A percentile compares a stretch with the other conserved stretches of the same genome.
Evolutionary conservation across 805 yeast genomes (phyloP).

Genomic region (Metschnikowia peoriensis): DNA sequence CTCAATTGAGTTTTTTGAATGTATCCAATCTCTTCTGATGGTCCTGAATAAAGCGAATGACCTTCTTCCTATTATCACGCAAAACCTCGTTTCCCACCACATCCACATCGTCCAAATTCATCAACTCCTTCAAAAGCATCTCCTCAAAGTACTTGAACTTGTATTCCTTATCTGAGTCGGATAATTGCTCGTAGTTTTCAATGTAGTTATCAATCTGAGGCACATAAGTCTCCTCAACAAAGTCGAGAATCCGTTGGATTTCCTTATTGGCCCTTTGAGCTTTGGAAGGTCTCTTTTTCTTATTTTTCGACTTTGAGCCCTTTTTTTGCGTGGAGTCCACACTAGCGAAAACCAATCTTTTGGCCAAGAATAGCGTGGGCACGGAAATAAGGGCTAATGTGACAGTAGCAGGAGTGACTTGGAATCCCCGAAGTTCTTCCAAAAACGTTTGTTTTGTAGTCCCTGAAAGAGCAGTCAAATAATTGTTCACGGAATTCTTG

Average conservation of each 20-base stretch:
- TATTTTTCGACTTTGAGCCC: constrained; percentile 18
- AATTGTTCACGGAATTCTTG: constrained; percentile 9
- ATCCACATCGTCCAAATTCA: constrained; percentile 66
- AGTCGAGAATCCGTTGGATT: constrained; percentile 39
- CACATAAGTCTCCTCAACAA: constrained; percentile 39
- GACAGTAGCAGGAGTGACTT: constrained; percentile 34
- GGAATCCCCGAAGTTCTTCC: constrained; percentile 29
- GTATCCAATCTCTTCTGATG: constrained; percentile 56
- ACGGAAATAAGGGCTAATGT: constrained; percentile 29
- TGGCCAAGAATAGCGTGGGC: constrained; percentile 27
- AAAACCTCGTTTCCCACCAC: constrained; percentile 48
- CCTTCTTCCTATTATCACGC: constrained; percentile 56
- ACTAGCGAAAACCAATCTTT: constrained; percentile 15
- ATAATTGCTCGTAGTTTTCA: constrained; percentile 9
- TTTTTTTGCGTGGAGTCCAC: constrained; percentile 11
- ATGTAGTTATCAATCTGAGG: constrained; percentile 24
- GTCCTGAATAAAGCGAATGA: constrained; percentile 59
- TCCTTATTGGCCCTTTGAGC: constrained; percentile 41
- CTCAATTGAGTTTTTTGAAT: constrained; percentile 32
- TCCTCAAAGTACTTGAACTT: constrained; percentile 63
- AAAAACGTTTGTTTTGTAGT: constrained; percentile 24
- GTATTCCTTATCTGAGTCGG: constrained; percentile 34
- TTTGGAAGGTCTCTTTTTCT: constrained; percentile 37
- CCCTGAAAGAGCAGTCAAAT: constrained; percentile 13
- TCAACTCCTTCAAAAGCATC: constrained; percentile 60